phyloP scores from a whole-genome alignment of 148 eudicot genomes.

The Simmondsia chinensis region DNA sequence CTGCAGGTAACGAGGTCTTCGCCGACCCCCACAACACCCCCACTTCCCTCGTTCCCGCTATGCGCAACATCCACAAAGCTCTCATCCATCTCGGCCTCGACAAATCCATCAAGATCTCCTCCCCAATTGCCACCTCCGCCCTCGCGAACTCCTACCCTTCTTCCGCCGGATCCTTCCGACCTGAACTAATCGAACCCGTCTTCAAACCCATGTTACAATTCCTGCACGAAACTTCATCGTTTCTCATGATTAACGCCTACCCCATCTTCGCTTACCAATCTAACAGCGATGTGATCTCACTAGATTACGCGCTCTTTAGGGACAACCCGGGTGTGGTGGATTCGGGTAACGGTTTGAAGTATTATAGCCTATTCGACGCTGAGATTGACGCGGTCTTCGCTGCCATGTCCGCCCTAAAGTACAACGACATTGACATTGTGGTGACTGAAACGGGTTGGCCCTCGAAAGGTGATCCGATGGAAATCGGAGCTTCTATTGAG shows the following conservation, averaged over 20 bases:
- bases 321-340: conserved; percentile 71
- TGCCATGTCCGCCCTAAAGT: conserved; percentile 62
- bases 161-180: conserved; percentile 59
- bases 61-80: conserved; percentile 68
- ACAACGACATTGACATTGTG: conserved; percentile 47
- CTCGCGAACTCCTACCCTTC: conserved; percentile 71
- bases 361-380: conserved; percentile 67
- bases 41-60: conserved; percentile 53
- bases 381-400: conserved; percentile 89
- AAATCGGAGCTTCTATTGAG: conserved; percentile 51
- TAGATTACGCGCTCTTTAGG: conserved; percentile 75
- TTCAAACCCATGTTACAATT: conserved; percentile 66
- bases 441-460: conserved; percentile 97
- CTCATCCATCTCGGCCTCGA: conserved; percentile 43
- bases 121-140: conserved; percentile 71
- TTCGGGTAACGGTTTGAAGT: conserved; percentile 49
- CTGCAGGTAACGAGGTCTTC: conserved; percentile 78
- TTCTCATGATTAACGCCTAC: conserved; percentile 83
- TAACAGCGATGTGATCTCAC: conserved; percentile 60
- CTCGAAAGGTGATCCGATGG: conserved; percentile 66
- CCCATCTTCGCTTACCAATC: conserved; percentile 86
- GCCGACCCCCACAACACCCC: conserved; percentile 67
- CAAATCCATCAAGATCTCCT: conserved; percentile 56
- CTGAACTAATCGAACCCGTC: conserved; percentile 49
- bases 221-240: conserved; percentile 36